A percentile compares a stretch with the other conserved stretches of the same genome.
These are phyloP conservation scores for Barbarea vulgaris DNA, from an alignment of 345 rosid species.

Conservation along the genomic window DNA sequence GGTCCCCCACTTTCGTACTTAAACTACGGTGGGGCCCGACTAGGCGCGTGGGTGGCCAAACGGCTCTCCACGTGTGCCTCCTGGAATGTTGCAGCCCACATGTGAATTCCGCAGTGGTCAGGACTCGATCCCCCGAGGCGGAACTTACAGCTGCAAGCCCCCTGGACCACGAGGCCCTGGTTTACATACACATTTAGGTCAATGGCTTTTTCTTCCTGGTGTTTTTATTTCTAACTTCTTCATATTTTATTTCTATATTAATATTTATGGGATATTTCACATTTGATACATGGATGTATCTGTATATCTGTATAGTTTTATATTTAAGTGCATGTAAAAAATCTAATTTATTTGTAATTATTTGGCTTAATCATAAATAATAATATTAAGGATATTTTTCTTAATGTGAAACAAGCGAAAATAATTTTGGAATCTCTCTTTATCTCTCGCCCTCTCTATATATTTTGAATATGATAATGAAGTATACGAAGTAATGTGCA, in stretches of 20 bases:
- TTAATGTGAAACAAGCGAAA: neutral
- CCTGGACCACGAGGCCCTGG: no score
- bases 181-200: no score
- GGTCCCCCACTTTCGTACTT: no score
- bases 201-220: neutral
- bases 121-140: no score
- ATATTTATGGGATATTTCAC: neutral
- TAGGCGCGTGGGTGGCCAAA: no score
- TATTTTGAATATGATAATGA: neutral
- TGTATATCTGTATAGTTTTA: neutral
- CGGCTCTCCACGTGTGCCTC: no score
- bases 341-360: neutral
- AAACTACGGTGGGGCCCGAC: no score
- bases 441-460: neutral
- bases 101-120: no score
- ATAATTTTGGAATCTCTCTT: neutral
- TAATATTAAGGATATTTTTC: neutral
- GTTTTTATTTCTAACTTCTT: neutral
- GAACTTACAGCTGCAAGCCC: no score
- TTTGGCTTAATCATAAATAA: neutral
- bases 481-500: neutral
- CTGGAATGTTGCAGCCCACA: no score
- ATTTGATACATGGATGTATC: neutral
- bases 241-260: neutral
- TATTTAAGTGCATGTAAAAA: neutral